Percentiles rank a stretch among this genome's conserved stretches.
Conservation (phyloP, 768 basidiomycete species). For the Lyophyllum semitale region DNA sequence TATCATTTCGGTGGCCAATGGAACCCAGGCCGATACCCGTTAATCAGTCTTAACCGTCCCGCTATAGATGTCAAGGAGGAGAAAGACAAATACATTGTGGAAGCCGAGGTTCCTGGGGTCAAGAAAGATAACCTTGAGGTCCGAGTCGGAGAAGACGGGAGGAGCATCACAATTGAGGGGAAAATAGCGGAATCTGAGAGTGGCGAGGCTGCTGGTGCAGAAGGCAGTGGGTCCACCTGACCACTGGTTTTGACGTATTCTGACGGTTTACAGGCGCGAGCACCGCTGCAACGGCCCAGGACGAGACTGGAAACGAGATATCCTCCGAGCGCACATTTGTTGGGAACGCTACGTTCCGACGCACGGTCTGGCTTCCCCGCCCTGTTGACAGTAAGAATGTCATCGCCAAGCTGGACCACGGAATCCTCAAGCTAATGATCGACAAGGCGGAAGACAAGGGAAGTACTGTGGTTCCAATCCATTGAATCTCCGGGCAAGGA, state of each 20-base stretch:
- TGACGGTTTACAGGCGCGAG: conserved; percentile 11
- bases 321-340: conserved; percentile 64
- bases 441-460: conserved; percentile 63
- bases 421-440: conserved; percentile 64
- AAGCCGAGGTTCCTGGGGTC: conserved; percentile 79
- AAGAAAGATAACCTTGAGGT: conserved; percentile 77
- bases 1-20: conserved; percentile 12
- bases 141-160: conserved; percentile 67
- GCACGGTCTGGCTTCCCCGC: conserved; percentile 73
- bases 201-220: conserved; percentile 1
- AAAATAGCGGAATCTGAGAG: conserved; percentile 37
- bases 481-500: conserved; percentile 17
- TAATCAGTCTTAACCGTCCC: conserved; percentile 46
- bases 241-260: too few species aligned
- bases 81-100: conserved; percentile 63
- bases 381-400: conserved; percentile 60
- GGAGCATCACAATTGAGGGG: conserved; percentile 74
- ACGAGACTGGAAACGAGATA: conserved; percentile 43
- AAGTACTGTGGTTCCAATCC: conserved; percentile 47
- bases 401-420: conserved; percentile 65
- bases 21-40: conserved; percentile 18
- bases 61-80: conserved; percentile 72
- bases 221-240: conserved; percentile 3
- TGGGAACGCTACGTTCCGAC: conserved; percentile 55
- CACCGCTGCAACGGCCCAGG: conserved; percentile 22